Evolutionary conservation across 2,329 filamentous ascomycete genomes (phyloP).

Genomic region (Botrytis medusae): DNA sequence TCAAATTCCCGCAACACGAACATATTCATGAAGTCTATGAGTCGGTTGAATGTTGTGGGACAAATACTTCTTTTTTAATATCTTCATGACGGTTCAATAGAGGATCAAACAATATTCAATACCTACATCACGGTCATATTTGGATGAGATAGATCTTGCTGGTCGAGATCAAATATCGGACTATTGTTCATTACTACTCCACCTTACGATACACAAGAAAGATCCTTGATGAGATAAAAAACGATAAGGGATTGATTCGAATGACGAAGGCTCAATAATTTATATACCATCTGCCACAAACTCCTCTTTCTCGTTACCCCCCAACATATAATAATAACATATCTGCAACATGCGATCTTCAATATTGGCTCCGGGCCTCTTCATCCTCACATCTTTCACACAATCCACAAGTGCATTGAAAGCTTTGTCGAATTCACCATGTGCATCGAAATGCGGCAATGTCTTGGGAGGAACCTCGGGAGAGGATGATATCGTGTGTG

Average conservation of each 20-base stretch:
- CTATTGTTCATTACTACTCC: neutral
- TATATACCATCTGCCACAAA: slow-evolving; percentile 7
- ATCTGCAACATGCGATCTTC: slow-evolving; percentile 32
- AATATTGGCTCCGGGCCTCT: slow-evolving; percentile 24
- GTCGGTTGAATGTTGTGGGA: neutral
- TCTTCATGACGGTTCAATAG: neutral
- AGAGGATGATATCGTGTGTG: slow-evolving; percentile 36
- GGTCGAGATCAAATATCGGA: slow-evolving; percentile 27
- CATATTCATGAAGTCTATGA: slow-evolving; percentile 5
- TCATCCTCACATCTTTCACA: slow-evolving; percentile 29
- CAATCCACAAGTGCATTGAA: slow-evolving; percentile 29
- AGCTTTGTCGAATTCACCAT: slow-evolving; percentile 33
- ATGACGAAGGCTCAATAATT: slow-evolving; percentile 18
- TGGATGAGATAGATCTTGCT: slow-evolving; percentile 28
- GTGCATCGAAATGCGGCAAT: slow-evolving; percentile 38
- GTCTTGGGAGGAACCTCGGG: slow-evolving; percentile 31
- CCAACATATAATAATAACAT: slow-evolving; percentile 9
- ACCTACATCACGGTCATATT: neutral
- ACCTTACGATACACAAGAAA: slow-evolving; percentile 7
- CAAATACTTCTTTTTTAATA: slow-evolving; percentile 1
- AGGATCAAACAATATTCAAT: neutral
- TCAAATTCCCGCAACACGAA: slow-evolving; percentile 2
- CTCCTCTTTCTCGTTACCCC: neutral
- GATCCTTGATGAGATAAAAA: neutral
- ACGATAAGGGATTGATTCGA: slow-evolving; percentile 12